Conservation (phyloP, 2,329 filamentous ascomycete genomes). For the Didymella sp. region DNA sequence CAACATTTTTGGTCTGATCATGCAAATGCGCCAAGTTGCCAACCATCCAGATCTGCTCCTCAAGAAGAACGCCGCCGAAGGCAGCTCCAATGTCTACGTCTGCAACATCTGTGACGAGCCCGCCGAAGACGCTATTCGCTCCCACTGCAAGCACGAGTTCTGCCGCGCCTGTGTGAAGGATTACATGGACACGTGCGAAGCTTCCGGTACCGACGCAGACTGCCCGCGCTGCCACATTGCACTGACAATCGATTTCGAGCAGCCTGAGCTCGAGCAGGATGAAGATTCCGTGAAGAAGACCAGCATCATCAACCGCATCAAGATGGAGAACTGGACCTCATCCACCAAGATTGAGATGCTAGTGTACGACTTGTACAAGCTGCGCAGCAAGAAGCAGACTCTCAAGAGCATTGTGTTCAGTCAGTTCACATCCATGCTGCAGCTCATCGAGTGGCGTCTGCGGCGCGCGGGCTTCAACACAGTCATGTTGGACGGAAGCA, state of each 20-base stretch:
- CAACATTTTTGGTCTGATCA: constrained; percentile 98
- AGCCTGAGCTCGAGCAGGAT: constrained; percentile 93
- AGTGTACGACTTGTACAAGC: constrained; percentile 89
- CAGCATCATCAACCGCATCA: constrained; percentile 97
- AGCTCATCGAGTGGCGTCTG: constrained; percentile 95
- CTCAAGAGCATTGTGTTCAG: constrained; percentile 98
- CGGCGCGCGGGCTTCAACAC: constrained; percentile 97
- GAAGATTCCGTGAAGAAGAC: constrained; percentile 87
- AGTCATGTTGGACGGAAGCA: constrained; percentile 96
- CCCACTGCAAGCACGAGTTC: constrained; percentile 91
- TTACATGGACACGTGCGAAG: constrained; percentile 79
- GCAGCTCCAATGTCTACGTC: constrained; percentile 87
- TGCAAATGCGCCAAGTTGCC: constrained; percentile 98
- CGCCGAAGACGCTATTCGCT: constrained; percentile 91
- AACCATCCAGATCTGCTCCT: constrained; percentile 95
- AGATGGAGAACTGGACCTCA: constrained; percentile 98
- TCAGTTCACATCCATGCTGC: constrained; percentile 96
- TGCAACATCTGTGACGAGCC: constrained; percentile 97
- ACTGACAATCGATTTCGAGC: constrained; percentile 89
- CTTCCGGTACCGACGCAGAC: constrained; percentile 65
- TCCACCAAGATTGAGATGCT: constrained; percentile 98
- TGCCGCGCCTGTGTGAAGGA: constrained; percentile 81
- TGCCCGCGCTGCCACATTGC: constrained; percentile 93
- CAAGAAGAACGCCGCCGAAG: constrained; percentile 78
- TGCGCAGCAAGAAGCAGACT: constrained; percentile 89